Evolutionary conservation across 202 grass and related monocot genomes (phyloP), one percentile per base, ranked within the genome.

Genomic region (Brachypodium distachyon): DNA sequence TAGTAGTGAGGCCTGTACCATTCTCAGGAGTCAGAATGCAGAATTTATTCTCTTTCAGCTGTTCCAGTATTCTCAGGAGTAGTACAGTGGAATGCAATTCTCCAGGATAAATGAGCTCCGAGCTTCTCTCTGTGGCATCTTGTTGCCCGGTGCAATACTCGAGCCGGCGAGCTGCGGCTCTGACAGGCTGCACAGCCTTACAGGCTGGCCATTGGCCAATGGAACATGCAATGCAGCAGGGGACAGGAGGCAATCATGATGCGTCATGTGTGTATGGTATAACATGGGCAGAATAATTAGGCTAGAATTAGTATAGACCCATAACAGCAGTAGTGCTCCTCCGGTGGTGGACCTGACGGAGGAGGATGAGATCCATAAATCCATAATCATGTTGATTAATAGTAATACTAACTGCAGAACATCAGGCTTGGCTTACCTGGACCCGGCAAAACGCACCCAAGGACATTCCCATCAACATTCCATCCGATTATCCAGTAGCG

Each of bases 191-290:
- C 38, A 18, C 47, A 67, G 62, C 62, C 62, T 67, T 67, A 52
- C 73, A 84, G 58, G 68, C 17, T 34, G 42, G 42, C 43, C 62
- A 49, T 14, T 0, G 38, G n/a, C n/a, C 38, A 40, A 11, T 17
- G 39, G 11, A 12, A n/a, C n/a, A n/a, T 0, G 12, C 0, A 33
- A 17, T 73, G 25, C 48, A 39, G 38, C 50, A 36, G n/a, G n/a
- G n/a, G n/a, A n/a, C n/a, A 67, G 70, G 14, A 67, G n/a, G n/a
- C 9, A 16, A 76, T 70, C 16, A 81, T 80, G 69, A 51, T 80
- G 50, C 10, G 12, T 48, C 50, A 60, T 85, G 60, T 18, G 17
- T 74, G 83, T 25, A 17, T 18, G 82, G 77, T 49, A 73, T 61
- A 36, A 77, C 5, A 31, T 10, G 13, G 65, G 42, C 60, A 57